These are phyloP conservation scores for Myriosclerotinia duriaeana DNA, from an alignment of 2,329 filamentous ascomycete species.

Conservation along the genomic window DNA sequence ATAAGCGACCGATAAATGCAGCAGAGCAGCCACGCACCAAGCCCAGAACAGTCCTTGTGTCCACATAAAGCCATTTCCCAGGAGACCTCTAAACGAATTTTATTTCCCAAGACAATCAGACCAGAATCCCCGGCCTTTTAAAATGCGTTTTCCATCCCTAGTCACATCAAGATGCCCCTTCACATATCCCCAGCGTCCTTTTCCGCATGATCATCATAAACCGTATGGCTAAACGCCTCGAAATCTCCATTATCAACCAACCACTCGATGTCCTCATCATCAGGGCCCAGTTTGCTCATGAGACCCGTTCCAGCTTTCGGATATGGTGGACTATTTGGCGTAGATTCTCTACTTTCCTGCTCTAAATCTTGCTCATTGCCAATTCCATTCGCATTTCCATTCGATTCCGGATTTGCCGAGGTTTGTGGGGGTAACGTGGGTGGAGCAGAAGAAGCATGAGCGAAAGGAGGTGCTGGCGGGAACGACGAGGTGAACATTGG, in stretches of 20 bases:
- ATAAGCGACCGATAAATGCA: background rate
- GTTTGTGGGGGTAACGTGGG: slow-evolving; percentile 31
- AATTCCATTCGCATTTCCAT: slow-evolving; percentile 31
- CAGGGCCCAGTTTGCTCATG: slow-evolving; percentile 50
- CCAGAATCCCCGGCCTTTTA: background rate
- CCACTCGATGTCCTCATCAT: slow-evolving; percentile 60
- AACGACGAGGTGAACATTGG: slow-evolving; percentile 38
- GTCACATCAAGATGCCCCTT: background rate
- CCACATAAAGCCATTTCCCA: background rate
- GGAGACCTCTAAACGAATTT: background rate
- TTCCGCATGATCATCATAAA: slow-evolving; percentile 37
- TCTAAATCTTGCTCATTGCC: slow-evolving; percentile 26
- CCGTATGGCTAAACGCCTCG: slow-evolving; percentile 40
- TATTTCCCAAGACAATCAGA: background rate
- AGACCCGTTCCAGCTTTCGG: slow-evolving; percentile 63
- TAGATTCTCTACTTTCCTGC: slow-evolving; percentile 48
- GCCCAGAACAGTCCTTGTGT: background rate
- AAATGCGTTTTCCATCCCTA: background rate
- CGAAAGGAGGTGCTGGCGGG: slow-evolving; percentile 59
- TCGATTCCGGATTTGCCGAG: background rate
- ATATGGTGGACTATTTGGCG: slow-evolving; percentile 59
- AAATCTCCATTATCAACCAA: slow-evolving; percentile 55
- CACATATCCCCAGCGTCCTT: slow-evolving; percentile 21
- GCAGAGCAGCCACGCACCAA: background rate
- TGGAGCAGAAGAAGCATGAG: slow-evolving; percentile 43